phyloP scores from a whole-genome alignment of 2,329 filamentous ascomycete species.

The Botryotinia globosa region DNA sequence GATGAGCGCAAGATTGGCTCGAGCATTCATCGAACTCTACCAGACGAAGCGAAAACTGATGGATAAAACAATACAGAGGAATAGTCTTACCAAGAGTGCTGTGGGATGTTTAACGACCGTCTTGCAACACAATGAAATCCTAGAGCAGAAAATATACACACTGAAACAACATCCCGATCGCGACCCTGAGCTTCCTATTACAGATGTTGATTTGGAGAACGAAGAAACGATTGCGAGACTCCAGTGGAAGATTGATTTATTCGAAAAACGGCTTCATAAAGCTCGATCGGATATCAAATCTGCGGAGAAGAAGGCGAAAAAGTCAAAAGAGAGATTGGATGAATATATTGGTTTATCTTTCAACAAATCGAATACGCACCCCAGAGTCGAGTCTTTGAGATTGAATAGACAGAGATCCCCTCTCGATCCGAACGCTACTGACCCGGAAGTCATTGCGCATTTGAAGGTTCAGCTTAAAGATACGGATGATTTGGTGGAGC shows the following conservation, averaged over 20 bases:
- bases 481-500: neutral
- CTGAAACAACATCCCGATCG: neutral
- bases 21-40: constrained; percentile 5
- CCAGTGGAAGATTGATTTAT: too few species aligned
- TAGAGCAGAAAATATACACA: neutral
- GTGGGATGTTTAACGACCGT: neutral
- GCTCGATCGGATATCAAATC: neutral
- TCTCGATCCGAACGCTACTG: neutral
- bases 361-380: neutral
- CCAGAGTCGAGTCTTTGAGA: neutral
- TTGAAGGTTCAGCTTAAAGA: neutral
- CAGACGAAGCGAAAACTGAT: neutral
- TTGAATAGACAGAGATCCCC: neutral
- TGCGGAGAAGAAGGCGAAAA: neutral
- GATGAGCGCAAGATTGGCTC: neutral
- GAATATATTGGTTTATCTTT: neutral
- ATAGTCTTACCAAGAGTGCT: constrained; percentile 6
- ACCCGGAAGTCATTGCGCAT: neutral
- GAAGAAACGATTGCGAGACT: neutral
- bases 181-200: neutral
- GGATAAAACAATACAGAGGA: constrained; percentile 11
- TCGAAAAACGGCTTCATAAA: neutral
- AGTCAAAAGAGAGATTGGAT: neutral
- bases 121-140: neutral
- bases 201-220: neutral